Evolutionary conservation across 225 moss, liverwort and hornwort genomes (phyloP).

Genomic region (Bryum argenteum): DNA sequence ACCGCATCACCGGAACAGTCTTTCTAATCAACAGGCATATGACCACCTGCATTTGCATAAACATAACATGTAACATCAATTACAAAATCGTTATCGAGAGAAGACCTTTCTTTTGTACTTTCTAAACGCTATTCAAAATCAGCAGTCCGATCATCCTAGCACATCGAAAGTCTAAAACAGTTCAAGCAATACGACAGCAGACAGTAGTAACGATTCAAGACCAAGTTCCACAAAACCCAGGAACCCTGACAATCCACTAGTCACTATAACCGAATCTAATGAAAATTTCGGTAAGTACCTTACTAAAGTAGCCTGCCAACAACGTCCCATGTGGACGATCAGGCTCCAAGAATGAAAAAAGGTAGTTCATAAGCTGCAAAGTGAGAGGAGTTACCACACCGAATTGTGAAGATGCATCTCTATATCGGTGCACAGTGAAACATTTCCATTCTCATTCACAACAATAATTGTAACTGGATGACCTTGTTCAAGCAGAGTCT

Average conservation of each 20-base stretch:
- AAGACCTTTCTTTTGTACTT: neutral
- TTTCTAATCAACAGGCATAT: slow-evolving; percentile 89
- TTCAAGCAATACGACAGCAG: neutral
- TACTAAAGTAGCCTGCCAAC: slow-evolving; percentile 97
- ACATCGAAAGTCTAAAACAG: neutral
- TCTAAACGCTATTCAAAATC: neutral
- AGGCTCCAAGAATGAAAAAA: slow-evolving; percentile 92
- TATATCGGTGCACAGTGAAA: neutral
- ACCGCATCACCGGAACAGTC: slow-evolving; percentile 90
- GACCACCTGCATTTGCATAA: slow-evolving; percentile 71
- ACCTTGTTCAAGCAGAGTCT: neutral
- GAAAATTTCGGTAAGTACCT: slow-evolving; percentile 40
- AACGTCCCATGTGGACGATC: slow-evolving; percentile 89
- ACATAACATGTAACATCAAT: neutral
- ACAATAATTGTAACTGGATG: neutral
- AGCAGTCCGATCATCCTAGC: neutral
- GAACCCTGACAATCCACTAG: neutral
- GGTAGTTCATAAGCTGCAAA: slow-evolving; percentile 94
- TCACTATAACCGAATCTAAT: neutral
- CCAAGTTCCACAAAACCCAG: neutral
- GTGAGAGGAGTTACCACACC: slow-evolving; percentile 7
- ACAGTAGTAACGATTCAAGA: neutral
- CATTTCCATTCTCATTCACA: neutral
- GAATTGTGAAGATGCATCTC: neutral
- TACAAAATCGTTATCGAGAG: neutral